Evolutionary conservation across 352 stramenopile species (phyloP), one percentile per base, ranked within the genome.

Genomic region (Globisporangium radiosum): DNA sequence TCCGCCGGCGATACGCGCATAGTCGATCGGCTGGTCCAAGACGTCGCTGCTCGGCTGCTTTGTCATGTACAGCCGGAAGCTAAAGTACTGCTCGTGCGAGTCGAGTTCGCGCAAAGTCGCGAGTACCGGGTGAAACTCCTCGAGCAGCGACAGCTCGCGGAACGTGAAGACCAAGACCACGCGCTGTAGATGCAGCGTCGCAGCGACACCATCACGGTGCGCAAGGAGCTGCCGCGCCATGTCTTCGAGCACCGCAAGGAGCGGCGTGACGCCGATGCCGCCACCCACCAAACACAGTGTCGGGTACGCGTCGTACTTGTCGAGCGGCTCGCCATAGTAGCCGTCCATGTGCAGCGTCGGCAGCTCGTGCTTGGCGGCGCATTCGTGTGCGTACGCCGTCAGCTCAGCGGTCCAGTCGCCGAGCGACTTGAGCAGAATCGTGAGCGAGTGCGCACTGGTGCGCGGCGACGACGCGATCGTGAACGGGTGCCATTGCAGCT

Each of bases 401-500:
- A 85, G 33, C 1, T 66, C 47, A 0, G 53, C 11, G 1, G 72
- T 76, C 74, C 74, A 84, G 52, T 75, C 55, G 2, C 74, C 74
- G 10, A 80, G 65, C 9, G 71, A 67, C 52, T 81, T 81, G 56
- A 76, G 25, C 39, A 75, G 38, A 15, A 82, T 52, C 5, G 72
- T 85, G 17, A 85, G 52, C 0, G 61, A 62, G 33, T 39, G 57
- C 13, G 63, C 25, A 40, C 45, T 69, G 0, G 53, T 39, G 1
- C 47, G 50, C 4, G 74, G 75, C n/a, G 75, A 78, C 10, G 72
- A 81, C 6, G 62, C 66, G 36, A 85, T 67, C 11, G 70, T 81
- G 60, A 85, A 78, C 13, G 73, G 59, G 48, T 85, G 75, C 75
- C 73, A 85, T 60, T 85, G 70, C 4, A 73, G 58, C 64, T 75